These are phyloP conservation scores for Primulina huaijiensis DNA, from an alignment of 257 asterid genomes.

Conservation along the genomic window DNA sequence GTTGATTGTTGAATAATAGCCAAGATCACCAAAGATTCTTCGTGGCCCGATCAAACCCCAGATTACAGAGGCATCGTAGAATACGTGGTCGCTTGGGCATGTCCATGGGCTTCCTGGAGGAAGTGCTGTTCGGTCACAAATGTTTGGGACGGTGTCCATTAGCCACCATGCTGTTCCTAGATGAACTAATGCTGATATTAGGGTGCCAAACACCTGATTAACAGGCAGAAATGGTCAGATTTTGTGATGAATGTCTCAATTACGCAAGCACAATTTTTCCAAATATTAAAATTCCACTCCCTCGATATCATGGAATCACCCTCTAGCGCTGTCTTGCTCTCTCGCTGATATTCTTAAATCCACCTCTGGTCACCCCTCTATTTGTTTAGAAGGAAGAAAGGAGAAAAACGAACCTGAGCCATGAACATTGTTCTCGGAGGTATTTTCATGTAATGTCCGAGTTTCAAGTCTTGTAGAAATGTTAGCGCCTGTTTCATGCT, in stretches of 20 bases:
- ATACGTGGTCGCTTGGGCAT: slow-evolving; percentile 82
- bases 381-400: not conserved
- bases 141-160: slow-evolving; percentile 71
- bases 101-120: slow-evolving; percentile 88
- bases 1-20: slow-evolving; percentile 64
- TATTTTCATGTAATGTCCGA: slow-evolving; percentile 94
- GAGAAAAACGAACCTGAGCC: slow-evolving; percentile 65
- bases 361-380: not conserved
- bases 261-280: not conserved
- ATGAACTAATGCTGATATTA: slow-evolving; percentile 67
- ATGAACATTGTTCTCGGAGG: slow-evolving; percentile 95
- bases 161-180: slow-evolving; percentile 98
- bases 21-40: slow-evolving; percentile 75
- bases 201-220: slow-evolving; percentile 70
- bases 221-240: slow-evolving; percentile 6
- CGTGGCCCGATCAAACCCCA: slow-evolving; percentile 87
- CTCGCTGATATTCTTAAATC: not conserved
- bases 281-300: not conserved
- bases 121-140: slow-evolving; percentile 62
- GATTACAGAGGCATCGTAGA: slow-evolving; percentile 78
- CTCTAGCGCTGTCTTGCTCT: not conserved
- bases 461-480: slow-evolving; percentile 90
- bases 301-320: not conserved
- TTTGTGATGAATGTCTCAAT: not conserved
- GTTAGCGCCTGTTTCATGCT: slow-evolving; percentile 85